phyloP scores from a whole-genome alignment of 1,139 yeast genomes.

The Nakaseomyces delphensis region DNA sequence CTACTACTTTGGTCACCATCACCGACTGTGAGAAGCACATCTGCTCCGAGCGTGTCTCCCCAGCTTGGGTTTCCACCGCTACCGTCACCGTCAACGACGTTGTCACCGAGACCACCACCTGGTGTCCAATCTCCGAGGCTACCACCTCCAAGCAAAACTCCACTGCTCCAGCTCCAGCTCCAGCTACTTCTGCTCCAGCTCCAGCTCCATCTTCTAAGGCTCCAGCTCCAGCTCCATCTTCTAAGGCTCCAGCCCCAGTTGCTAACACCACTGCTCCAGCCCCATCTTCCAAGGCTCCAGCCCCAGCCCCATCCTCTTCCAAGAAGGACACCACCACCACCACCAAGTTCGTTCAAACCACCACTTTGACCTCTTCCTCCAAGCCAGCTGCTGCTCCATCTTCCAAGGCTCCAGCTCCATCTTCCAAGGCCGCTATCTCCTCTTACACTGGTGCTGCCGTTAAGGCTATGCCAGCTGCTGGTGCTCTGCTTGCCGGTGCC shows the following conservation, averaged over 20 bases:
- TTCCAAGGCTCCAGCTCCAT: slow-evolving; percentile 9
- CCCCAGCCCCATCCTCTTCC: slow-evolving; percentile 8
- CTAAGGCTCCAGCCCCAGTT: slow-evolving; percentile 6
- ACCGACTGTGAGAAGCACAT: slow-evolving; percentile 38
- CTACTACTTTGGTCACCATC: slow-evolving; percentile 41
- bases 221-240: slow-evolving; percentile 8
- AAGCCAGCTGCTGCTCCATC: slow-evolving; percentile 8
- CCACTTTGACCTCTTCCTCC: slow-evolving; percentile 8
- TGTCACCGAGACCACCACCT: slow-evolving; percentile 31
- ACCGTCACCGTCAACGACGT: slow-evolving; percentile 31
- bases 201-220: slow-evolving; percentile 6
- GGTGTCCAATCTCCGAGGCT: slow-evolving; percentile 29
- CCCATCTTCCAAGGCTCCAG: background rate
- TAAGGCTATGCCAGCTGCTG: slow-evolving; percentile 33
- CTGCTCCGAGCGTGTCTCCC: slow-evolving; percentile 30
- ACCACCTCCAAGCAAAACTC: slow-evolving; percentile 12
- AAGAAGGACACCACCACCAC: slow-evolving; percentile 4
- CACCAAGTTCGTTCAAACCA: slow-evolving; percentile 7
- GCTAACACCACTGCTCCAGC: slow-evolving; percentile 3
- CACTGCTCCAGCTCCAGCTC: slow-evolving; percentile 9
- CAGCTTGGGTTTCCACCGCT: slow-evolving; percentile 32
- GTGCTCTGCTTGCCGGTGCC: slow-evolving; percentile 34
- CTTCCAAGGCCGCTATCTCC: slow-evolving; percentile 14
- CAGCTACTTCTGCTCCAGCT: slow-evolving; percentile 4
- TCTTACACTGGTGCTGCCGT: slow-evolving; percentile 32